These are phyloP conservation scores for Pythium phragmiticola DNA, from an alignment of 352 stramenopile species.

Conservation along the genomic window DNA sequence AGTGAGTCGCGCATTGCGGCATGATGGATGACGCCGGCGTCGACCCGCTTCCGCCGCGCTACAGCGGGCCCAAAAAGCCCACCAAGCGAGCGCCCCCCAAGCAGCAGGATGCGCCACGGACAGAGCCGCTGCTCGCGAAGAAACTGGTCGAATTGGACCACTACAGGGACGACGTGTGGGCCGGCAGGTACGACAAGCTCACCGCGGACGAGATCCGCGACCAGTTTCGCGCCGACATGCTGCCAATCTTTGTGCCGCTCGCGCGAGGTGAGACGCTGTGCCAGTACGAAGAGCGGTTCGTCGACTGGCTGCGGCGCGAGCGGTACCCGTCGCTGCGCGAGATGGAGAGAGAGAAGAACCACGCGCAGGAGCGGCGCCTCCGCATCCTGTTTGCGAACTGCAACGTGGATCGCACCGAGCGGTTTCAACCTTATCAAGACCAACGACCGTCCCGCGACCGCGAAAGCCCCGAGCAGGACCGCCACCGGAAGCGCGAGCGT, in stretches of 20 bases:
- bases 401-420: neutral
- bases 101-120: neutral
- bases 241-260: slow-evolving; percentile 26
- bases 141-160: slow-evolving; percentile 13
- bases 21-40: neutral
- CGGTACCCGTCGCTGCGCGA: slow-evolving; percentile 8
- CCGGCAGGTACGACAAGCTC: neutral
- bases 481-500: neutral
- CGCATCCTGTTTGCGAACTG: slow-evolving; percentile 25
- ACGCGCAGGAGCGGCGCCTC: slow-evolving; percentile 12
- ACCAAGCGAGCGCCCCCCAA: neutral
- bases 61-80: neutral
- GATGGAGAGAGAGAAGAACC: neutral
- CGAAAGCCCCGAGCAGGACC: neutral
- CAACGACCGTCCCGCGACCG: neutral
- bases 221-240: slow-evolving; percentile 6
- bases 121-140: slow-evolving; percentile 6
- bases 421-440: neutral
- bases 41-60: neutral
- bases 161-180: slow-evolving; percentile 3
- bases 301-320: slow-evolving; percentile 16
- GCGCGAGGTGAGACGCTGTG: slow-evolving; percentile 12
- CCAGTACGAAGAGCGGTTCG: slow-evolving; percentile 23
- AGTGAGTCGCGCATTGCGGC: neutral
- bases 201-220: neutral